Percentiles rank a stretch among this genome's conserved stretches.
Conservation (phyloP, 495 filamentous ascomycete genomes). For the Tirmania nivea region DNA sequence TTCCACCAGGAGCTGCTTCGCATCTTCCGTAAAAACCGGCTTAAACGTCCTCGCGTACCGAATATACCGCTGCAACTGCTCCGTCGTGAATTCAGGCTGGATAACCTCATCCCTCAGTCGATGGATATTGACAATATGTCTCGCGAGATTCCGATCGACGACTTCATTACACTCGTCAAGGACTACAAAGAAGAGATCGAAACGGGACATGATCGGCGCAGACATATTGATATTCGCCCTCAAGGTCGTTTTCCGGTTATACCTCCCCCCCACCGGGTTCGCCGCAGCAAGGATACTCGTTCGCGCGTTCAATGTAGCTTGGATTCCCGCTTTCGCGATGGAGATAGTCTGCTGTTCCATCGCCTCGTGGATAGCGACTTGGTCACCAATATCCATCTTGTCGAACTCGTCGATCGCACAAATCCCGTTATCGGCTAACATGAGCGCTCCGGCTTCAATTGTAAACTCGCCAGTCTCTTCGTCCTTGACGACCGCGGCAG, state of each 20-base stretch:
- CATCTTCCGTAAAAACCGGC: conserved; percentile 75
- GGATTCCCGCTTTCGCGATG: conserved; percentile 96
- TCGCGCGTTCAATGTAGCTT: conserved; percentile 87
- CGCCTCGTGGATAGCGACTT: conserved; percentile 98
- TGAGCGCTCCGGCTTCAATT: conserved; percentile 93
- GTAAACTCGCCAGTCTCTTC: conserved; percentile 97
- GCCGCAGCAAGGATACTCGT: conserved; percentile 91
- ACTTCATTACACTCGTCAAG: conserved; percentile 89
- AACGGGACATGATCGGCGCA: conserved; percentile 95
- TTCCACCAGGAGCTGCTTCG: conserved; percentile 62
- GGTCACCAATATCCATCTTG: conserved; percentile 96
- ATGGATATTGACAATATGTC: conserved; percentile 90
- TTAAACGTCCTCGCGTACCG: conserved; percentile 89
- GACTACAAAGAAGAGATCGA: conserved; percentile 97
- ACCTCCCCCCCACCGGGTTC: conserved; percentile 86
- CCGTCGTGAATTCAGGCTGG: conserved; percentile 79
- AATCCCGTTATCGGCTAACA: conserved; percentile 93
- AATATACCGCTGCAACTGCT: conserved; percentile 93
- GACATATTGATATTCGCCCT: conserved; percentile 95
- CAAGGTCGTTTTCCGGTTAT: conserved; percentile 86
- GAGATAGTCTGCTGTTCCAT: conserved; percentile 99
- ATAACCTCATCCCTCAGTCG: conserved; percentile 78
- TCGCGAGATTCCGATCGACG: conserved; percentile 71
- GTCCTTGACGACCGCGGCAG: conserved; percentile 90
- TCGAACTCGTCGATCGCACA: conserved; percentile 99